A percentile compares a stretch with the other conserved stretches of the same genome.
These are phyloP conservation scores for Excoecaria cochinchinensis DNA, from an alignment of 345 rosid species.

Conservation along the genomic window DNA sequence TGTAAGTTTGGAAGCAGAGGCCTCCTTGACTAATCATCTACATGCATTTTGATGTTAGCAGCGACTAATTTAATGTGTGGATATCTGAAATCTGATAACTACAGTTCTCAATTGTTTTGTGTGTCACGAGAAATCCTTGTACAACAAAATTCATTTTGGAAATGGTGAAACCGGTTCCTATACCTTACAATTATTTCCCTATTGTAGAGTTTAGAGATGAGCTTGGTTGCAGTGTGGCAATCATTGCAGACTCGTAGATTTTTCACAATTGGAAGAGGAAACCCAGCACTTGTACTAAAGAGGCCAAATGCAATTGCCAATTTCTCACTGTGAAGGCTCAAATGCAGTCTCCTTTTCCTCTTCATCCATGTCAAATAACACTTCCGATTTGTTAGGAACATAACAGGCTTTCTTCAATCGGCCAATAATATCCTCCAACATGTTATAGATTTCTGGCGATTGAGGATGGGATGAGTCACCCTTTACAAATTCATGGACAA, in stretches of 20 bases:
- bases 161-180: slow-evolving; percentile 18
- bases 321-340: slow-evolving; percentile 33
- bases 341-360: slow-evolving; percentile 31
- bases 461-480: slow-evolving; percentile 20
- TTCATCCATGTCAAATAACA: slow-evolving; percentile 29
- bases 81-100: too few species aligned
- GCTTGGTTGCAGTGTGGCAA: slow-evolving; percentile 18
- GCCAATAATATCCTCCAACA: slow-evolving; percentile 29
- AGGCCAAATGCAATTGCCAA: slow-evolving; percentile 31
- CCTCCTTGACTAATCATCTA: neutral
- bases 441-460: slow-evolving; percentile 16
- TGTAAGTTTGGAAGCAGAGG: neutral
- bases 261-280: slow-evolving; percentile 29
- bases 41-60: neutral
- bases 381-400: slow-evolving; percentile 29
- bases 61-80: too few species aligned
- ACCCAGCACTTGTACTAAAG: slow-evolving; percentile 6
- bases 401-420: slow-evolving; percentile 25
- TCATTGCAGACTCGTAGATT: slow-evolving; percentile 24
- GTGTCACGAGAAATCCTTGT: slow-evolving; percentile 12
- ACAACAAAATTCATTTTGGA: slow-evolving; percentile 21
- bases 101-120: neutral
- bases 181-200: slow-evolving; percentile 19
- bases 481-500: slow-evolving; percentile 20
- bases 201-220: slow-evolving; percentile 18